Percentiles rank a stretch among this genome's conserved stretches.
These are phyloP conservation scores for Yarrowia hollandica DNA, from an alignment of 805 yeast species.

Conservation along the genomic window DNA sequence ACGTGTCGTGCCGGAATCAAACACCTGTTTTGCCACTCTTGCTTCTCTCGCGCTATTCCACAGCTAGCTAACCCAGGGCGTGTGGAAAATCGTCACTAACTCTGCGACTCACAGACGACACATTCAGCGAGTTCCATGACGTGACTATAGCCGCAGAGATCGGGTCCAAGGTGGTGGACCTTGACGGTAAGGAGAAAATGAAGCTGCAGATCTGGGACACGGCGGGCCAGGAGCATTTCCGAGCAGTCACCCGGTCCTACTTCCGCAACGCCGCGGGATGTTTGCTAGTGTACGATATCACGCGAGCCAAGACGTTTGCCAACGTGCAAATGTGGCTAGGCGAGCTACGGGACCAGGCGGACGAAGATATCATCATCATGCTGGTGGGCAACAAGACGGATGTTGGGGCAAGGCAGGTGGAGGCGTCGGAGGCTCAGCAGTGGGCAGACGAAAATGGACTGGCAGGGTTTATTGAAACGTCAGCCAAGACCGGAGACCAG, in stretches of 20 bases:
- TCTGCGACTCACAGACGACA: slow-evolving; percentile 41
- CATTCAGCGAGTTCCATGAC: slow-evolving; percentile 42
- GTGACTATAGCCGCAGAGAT: slow-evolving; percentile 45
- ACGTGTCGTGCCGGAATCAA: too few species aligned
- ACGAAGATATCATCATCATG: slow-evolving; percentile 64
- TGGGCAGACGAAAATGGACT: slow-evolving; percentile 53
- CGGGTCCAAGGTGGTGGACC: slow-evolving; percentile 41
- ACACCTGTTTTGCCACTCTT: too few species aligned
- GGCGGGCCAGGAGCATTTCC: slow-evolving; percentile 44
- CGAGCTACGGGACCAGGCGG: slow-evolving; percentile 70
- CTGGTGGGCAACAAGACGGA: slow-evolving; percentile 81
- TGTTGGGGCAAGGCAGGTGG: slow-evolving; percentile 44
- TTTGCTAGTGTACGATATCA: slow-evolving; percentile 43
- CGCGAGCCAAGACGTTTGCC: slow-evolving; percentile 41
- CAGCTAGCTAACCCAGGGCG: slow-evolving; percentile 38
- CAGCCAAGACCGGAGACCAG: slow-evolving; percentile 66
- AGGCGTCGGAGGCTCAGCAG: slow-evolving; percentile 42
- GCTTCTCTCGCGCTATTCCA: too few species aligned
- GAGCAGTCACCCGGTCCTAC: slow-evolving; percentile 43
- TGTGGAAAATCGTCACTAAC: slow-evolving; percentile 44
- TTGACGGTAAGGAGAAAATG: slow-evolving; percentile 33
- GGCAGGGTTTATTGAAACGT: slow-evolving; percentile 50
- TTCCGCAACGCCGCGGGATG: slow-evolving; percentile 45
- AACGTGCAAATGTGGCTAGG: slow-evolving; percentile 61
- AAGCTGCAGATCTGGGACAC: slow-evolving; percentile 44